Conservation (phyloP, 257 asterid genomes). For the Craterostigma plantagineum region DNA sequence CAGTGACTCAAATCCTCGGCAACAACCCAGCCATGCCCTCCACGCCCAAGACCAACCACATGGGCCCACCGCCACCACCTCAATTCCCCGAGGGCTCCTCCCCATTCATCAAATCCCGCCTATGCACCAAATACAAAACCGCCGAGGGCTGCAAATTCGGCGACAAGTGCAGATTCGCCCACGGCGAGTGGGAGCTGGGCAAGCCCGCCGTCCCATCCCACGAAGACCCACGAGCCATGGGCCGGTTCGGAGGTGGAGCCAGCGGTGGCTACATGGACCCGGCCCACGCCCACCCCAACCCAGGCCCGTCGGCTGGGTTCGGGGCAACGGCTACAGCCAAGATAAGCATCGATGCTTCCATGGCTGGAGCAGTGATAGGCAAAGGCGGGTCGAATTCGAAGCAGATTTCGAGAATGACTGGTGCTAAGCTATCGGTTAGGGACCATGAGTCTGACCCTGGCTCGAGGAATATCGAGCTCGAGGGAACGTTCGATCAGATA, state of each 20-base stretch:
- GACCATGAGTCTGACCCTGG: conserved; percentile 28
- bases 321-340: conserved; percentile 42
- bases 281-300: neutral
- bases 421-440: conserved; percentile 28
- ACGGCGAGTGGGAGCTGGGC: conserved; percentile 32
- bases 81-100: conserved; percentile 3
- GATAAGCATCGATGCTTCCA: conserved; percentile 33
- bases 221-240: neutral
- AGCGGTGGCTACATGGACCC: neutral
- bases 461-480: conserved; percentile 36
- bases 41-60: too few relatives aligned
- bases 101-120: conserved; percentile 16
- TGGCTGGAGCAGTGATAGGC: conserved; percentile 43
- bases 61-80: neutral
- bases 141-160: conserved; percentile 46
- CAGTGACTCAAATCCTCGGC: conserved; percentile 3
- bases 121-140: conserved; percentile 35
- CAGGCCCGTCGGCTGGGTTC: conserved; percentile 11
- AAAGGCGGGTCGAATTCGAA: conserved; percentile 33
- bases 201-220: conserved; percentile 10
- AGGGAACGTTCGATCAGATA: conserved; percentile 44
- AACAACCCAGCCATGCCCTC: conserved; percentile 1
- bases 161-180: conserved; percentile 35
- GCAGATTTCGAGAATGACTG: conserved; percentile 32
- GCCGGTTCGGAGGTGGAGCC: neutral